A percentile compares a stretch with the other conserved stretches of the same genome.
Evolutionary conservation across 1,284 basidiomycete species (phyloP).

Genomic region (Termitomyces sp.): DNA sequence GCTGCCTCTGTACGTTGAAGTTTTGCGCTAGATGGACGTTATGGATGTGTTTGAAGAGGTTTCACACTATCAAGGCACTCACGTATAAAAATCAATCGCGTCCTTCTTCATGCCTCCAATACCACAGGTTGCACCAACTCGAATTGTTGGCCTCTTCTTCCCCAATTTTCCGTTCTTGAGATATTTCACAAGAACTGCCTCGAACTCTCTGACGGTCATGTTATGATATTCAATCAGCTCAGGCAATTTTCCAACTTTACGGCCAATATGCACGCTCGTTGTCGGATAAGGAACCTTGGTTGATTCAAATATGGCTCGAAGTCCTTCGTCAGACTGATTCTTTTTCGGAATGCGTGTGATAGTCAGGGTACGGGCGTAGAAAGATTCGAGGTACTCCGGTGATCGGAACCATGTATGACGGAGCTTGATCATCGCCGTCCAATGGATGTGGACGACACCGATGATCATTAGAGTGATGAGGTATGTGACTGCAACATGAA

Average conservation of each 20-base stretch:
- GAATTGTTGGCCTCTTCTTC: slow-evolving; percentile 70
- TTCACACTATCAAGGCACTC: slow-evolving; percentile 24
- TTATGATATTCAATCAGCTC: slow-evolving; percentile 84
- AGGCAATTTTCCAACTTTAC: slow-evolving; percentile 69
- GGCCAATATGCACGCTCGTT: slow-evolving; percentile 78
- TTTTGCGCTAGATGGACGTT: slow-evolving; percentile 45
- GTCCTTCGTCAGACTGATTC: slow-evolving; percentile 72
- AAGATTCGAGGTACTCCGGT: slow-evolving; percentile 68
- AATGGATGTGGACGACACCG: slow-evolving; percentile 65
- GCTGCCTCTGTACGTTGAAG: slow-evolving; percentile 72
- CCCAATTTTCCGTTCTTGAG: slow-evolving; percentile 74
- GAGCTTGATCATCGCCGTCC: slow-evolving; percentile 67
- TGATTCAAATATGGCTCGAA: slow-evolving; percentile 65
- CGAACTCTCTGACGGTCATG: slow-evolving; percentile 78
- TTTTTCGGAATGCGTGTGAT: slow-evolving; percentile 72
- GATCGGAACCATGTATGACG: slow-evolving; percentile 72
- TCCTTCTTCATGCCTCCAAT: slow-evolving; percentile 74
- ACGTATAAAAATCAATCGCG: slow-evolving; percentile 84
- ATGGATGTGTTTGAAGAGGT: neutral
- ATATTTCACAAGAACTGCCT: slow-evolving; percentile 79
- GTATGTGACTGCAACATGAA: slow-evolving; percentile 74
- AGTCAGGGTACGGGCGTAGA: slow-evolving; percentile 77
- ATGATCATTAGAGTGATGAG: slow-evolving; percentile 65
- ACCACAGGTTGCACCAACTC: slow-evolving; percentile 68
- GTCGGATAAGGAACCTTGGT: slow-evolving; percentile 80